Base-by-base conservation (phyloP, 139 green algal species). In the Coelastrella sp. region DNA sequence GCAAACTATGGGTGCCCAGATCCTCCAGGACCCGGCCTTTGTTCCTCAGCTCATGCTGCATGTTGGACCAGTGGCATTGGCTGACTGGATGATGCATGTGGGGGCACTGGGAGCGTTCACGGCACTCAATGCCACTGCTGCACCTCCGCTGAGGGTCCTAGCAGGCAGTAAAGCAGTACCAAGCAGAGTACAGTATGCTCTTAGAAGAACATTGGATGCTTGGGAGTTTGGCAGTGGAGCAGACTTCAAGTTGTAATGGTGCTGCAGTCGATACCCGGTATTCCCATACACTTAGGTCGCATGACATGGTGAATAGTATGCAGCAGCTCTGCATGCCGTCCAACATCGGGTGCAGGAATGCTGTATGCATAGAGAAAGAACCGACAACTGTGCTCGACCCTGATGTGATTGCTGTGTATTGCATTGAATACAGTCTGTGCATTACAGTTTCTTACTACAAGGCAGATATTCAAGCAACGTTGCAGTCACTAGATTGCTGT, bases 41-140 rank as follows among this genome's bases (percentile, higher is more conserved):
- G 89, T 96, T 9, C 93, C 93, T 0, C 50, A 87, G 15, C 94
- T 97, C 38, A 73, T 96, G 11, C 30, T 35, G 13, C 84, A 90
- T 9, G 90, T 96, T 23, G 93, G 93, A 8, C 86, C 84, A 0
- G 60, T 41, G 0, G 79, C 94, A 7, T 81, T 97, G 53, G 51
- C 63, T 13, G 89, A 96, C 84, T 97, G 93, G 92, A 35, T 92
- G 63, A 43, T 78, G 57, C 94, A 97, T 80, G 92, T 95, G 17
- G 50, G 50, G 1, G 86, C 53, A 25, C 86, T 97, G 13, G 91
- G 73, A 0, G 59, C 72, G 0, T 96, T 94, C 88, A 91, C 89
- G 0, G 82, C 64, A 0, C 57, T 90, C 25, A 63, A 92, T 69
- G n/a, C 37, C 2, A 27, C 89, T 27, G 64, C 78, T 43, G 78